Conservation (phyloP, 768 basidiomycete genomes). For the Lactarius indigo region DNA sequence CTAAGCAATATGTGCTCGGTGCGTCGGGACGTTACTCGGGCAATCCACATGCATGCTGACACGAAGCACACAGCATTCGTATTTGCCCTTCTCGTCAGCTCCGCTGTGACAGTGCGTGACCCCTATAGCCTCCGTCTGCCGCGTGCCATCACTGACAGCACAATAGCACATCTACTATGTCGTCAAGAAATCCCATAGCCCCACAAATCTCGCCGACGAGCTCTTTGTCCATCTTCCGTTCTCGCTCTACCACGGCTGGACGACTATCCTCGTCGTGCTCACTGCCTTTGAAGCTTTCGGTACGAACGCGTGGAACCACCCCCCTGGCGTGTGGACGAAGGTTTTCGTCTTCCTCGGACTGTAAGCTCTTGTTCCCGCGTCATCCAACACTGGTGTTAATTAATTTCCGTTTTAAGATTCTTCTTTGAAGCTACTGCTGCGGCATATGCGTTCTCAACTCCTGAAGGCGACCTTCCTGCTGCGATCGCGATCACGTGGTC, state of each 20-base stretch:
- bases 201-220: slow-evolving; percentile 69
- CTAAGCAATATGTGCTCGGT: slow-evolving; percentile 66
- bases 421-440: slow-evolving; percentile 90
- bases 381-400: slow-evolving; percentile 10
- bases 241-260: slow-evolving; percentile 94
- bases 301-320: slow-evolving; percentile 58
- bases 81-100: slow-evolving; percentile 83
- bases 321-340: slow-evolving; percentile 86
- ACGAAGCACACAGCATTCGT: slow-evolving; percentile 61
- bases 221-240: slow-evolving; percentile 94
- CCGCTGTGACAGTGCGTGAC: slow-evolving; percentile 48
- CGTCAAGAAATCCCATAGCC: slow-evolving; percentile 79
- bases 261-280: slow-evolving; percentile 76
- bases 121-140: slow-evolving; percentile 25
- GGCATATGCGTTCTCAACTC: slow-evolving; percentile 90
- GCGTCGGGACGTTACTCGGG: slow-evolving; percentile 21
- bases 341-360: slow-evolving; percentile 92
- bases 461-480: slow-evolving; percentile 90
- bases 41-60: background rate
- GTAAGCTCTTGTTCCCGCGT: slow-evolving; percentile 38
- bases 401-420: slow-evolving; percentile 45
- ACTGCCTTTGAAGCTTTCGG: slow-evolving; percentile 90
- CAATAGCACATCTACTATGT: slow-evolving; percentile 87
- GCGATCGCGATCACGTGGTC: slow-evolving; percentile 90
- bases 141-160: slow-evolving; percentile 30